Evolutionary conservation across 176 grass and related monocot genomes (phyloP).

Genomic region (Canna indica): DNA sequence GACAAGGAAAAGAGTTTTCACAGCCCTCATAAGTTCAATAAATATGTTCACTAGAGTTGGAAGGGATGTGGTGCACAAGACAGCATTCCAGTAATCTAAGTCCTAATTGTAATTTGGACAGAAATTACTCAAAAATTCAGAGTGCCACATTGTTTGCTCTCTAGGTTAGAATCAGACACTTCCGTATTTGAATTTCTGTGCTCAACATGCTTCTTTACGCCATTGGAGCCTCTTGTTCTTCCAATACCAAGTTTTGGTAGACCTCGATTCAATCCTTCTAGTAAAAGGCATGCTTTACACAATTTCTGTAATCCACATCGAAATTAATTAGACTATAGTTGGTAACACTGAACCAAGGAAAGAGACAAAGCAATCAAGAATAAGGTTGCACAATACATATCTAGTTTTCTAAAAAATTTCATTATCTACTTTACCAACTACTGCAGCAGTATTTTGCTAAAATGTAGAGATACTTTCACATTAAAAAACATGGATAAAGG

Average conservation of each 20-base stretch:
- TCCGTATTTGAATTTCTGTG: constrained; percentile 21
- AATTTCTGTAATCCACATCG: constrained; percentile 40
- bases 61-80: neutral
- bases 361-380: neutral
- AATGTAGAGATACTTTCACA: no score
- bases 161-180: constrained; percentile 29
- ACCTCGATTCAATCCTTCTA: constrained; percentile 80
- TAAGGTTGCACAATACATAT: neutral
- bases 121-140: constrained; percentile 42
- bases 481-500: no score
- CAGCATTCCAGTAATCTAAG: neutral
- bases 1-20: neutral
- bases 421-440: no score
- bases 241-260: constrained; percentile 80
- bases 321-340: constrained; percentile 3
- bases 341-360: neutral
- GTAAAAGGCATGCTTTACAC: constrained; percentile 79
- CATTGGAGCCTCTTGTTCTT: constrained; percentile 32
- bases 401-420: neutral
- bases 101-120: neutral
- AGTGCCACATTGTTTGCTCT: constrained; percentile 49
- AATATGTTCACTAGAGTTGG: neutral
- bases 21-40: neutral
- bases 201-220: constrained; percentile 17
- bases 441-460: no score